These are phyloP conservation scores for Vitis labrusca DNA, from an alignment of 164 flowering plant genomes.

Conservation along the genomic window DNA sequence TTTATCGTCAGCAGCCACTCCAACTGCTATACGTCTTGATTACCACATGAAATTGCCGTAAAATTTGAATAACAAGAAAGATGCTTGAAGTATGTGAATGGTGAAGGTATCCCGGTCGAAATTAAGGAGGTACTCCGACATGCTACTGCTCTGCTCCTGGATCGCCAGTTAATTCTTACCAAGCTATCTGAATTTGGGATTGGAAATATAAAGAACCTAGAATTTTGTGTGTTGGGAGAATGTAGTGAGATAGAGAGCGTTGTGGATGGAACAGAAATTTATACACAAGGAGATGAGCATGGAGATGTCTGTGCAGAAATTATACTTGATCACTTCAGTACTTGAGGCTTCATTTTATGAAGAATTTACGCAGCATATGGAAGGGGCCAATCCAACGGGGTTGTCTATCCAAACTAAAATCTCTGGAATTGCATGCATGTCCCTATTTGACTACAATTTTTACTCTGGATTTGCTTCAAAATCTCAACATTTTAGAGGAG, in stretches of 20 bases:
- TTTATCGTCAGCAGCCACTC: constrained; percentile 8
- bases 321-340: constrained; percentile 1
- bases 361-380: constrained; percentile 5
- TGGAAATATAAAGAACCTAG: constrained; percentile 3
- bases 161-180: constrained; percentile 4
- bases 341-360: constrained; percentile 8
- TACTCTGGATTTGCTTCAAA: too few species aligned
- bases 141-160: constrained; percentile 5
- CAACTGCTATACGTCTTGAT: background rate
- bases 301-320: background rate
- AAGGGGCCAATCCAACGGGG: background rate
- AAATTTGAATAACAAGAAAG: background rate
- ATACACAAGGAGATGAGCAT: background rate
- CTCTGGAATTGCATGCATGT: too few species aligned
- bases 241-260: constrained; percentile 15
- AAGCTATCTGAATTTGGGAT: constrained; percentile 13
- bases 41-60: constrained; percentile 1
- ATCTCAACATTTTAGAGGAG: too few species aligned
- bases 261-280: background rate
- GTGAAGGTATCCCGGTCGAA: background rate
- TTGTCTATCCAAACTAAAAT: too few species aligned
- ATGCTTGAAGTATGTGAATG: constrained; percentile 3
- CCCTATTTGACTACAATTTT: too few species aligned
- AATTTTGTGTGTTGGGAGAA: constrained; percentile 8
- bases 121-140: background rate